A percentile compares a stretch with the other conserved stretches of the same genome.
These are phyloP conservation scores for Canavalia ensiformis DNA, from an alignment of 306 rosid species.

Conservation along the genomic window DNA sequence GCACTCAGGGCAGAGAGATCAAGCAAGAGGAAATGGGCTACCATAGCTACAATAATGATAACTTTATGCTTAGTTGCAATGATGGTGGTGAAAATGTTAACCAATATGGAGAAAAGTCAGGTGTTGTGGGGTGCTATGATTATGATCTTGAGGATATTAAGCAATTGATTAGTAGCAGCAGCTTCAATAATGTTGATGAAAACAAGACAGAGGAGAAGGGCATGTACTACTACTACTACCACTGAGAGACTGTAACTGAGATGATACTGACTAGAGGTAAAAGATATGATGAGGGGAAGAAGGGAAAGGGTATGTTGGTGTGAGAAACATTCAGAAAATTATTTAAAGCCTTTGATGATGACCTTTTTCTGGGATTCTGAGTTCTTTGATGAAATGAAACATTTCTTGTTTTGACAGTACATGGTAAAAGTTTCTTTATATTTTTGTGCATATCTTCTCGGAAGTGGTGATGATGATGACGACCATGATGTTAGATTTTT, in stretches of 20 bases:
- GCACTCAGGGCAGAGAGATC: conserved; percentile 58
- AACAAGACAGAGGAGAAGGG: conserved; percentile 67
- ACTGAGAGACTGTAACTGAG: conserved; percentile 49
- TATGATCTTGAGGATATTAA: conserved; percentile 70
- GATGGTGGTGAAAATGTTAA: conserved; percentile 42
- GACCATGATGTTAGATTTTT: conserved; percentile 50
- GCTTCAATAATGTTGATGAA: conserved; percentile 60
- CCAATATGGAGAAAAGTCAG: conserved; percentile 51
- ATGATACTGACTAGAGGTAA: conserved; percentile 23
- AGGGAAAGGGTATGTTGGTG: conserved; percentile 48
- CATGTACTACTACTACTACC: conserved; percentile 63
- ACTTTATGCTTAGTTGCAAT: conserved; percentile 52
- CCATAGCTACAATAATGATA: conserved; percentile 26
- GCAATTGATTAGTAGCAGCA: conserved; percentile 61
- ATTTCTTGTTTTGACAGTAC: conserved; percentile 67
- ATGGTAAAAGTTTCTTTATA: conserved; percentile 56
- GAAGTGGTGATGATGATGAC: conserved; percentile 41
- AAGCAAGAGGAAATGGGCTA: conserved; percentile 66
- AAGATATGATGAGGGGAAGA: conserved; percentile 74
- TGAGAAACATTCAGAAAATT: conserved; percentile 50
- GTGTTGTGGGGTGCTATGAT: conserved; percentile 50
- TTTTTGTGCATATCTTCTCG: conserved; percentile 64
- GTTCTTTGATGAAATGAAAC: conserved; percentile 59
- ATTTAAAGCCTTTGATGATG: conserved; percentile 28
- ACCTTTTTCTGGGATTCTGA: conserved; percentile 48